A percentile compares a stretch with the other conserved stretches of the same genome.
These are phyloP conservation scores for Boletus tomentosulus DNA, from an alignment of 768 basidiomycete species.

Conservation along the genomic window DNA sequence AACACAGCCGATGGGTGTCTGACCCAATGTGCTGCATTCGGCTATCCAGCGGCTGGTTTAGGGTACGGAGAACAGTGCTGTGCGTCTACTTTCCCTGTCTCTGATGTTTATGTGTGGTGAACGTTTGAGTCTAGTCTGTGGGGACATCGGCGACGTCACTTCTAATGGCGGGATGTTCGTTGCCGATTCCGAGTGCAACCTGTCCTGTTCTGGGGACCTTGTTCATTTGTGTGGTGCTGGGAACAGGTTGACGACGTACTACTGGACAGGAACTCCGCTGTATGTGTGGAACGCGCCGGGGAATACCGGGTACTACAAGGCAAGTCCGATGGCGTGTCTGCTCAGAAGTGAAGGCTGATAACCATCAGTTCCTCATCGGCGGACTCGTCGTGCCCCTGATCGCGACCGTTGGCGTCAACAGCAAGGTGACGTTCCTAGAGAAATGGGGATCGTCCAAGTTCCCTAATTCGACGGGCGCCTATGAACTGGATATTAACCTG, in stretches of 20 bases:
- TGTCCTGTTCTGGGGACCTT: slow-evolving; percentile 67
- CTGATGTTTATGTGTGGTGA: background rate
- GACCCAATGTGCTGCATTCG: slow-evolving; percentile 63
- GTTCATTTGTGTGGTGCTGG: slow-evolving; percentile 64
- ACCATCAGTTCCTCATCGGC: slow-evolving; percentile 40
- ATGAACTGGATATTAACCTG: slow-evolving; percentile 68
- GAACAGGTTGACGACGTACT: slow-evolving; percentile 50
- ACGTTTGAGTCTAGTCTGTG: slow-evolving; percentile 50
- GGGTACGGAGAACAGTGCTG: slow-evolving; percentile 75
- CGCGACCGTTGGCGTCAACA: slow-evolving; percentile 73
- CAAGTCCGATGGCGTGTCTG: slow-evolving; percentile 24
- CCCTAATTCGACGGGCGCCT: slow-evolving; percentile 69
- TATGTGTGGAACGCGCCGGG: slow-evolving; percentile 63
- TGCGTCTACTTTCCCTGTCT: slow-evolving; percentile 32
- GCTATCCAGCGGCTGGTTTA: slow-evolving; percentile 66
- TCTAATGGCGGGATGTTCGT: slow-evolving; percentile 29
- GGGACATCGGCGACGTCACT: slow-evolving; percentile 55
- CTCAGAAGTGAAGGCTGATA: background rate
- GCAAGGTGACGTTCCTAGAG: slow-evolving; percentile 78
- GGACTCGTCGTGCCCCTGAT: slow-evolving; percentile 73
- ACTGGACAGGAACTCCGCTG: slow-evolving; percentile 45
- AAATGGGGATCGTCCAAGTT: slow-evolving; percentile 64
- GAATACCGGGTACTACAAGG: slow-evolving; percentile 70
- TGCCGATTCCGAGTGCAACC: slow-evolving; percentile 37
- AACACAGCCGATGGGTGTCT: slow-evolving; percentile 65